A percentile compares a stretch with the other conserved stretches of the same genome.
phyloP scores from a whole-genome alignment of 768 basidiomycete species.

The Baorangia bicolor region DNA sequence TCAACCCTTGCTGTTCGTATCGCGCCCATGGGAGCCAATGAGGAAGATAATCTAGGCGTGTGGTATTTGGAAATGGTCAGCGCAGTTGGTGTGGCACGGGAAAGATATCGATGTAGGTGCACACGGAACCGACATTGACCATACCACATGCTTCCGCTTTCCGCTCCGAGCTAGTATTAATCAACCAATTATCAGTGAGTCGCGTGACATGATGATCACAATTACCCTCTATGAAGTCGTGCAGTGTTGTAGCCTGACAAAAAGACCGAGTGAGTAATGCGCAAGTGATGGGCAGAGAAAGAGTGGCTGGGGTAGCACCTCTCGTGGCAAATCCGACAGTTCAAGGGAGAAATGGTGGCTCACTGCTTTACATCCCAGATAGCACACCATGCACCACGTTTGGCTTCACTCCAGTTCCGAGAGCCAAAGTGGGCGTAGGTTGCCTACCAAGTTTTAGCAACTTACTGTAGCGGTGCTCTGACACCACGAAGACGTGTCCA shows the following conservation, averaged over 20 bases:
- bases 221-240: too few species aligned
- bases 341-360: too few species aligned
- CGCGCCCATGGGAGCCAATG: slow-evolving; percentile 36
- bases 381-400: not conserved
- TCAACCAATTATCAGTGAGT: not conserved
- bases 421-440: not conserved
- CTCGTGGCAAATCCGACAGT: too few species aligned
- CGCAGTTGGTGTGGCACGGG: slow-evolving; percentile 9
- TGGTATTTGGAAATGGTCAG: not conserved
- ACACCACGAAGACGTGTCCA: too few species aligned
- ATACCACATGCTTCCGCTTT: slow-evolving; percentile 30
- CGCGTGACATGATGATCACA: slow-evolving; percentile 8
- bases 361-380: too few species aligned
- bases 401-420: not conserved
- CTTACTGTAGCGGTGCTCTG: not conserved
- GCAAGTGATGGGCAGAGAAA: too few species aligned
- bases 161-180: slow-evolving; percentile 14
- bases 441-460: not conserved
- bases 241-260: too few species aligned
- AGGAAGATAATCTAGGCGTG: slow-evolving; percentile 10
- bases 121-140: slow-evolving; percentile 14
- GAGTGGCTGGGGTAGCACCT: too few species aligned
- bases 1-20: slow-evolving; percentile 45
- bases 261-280: too few species aligned
- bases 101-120: slow-evolving; percentile 23